Evolutionary conservation across 2,329 filamentous ascomycete species (phyloP).

Genomic region (Clonostachys chloroleuca): DNA sequence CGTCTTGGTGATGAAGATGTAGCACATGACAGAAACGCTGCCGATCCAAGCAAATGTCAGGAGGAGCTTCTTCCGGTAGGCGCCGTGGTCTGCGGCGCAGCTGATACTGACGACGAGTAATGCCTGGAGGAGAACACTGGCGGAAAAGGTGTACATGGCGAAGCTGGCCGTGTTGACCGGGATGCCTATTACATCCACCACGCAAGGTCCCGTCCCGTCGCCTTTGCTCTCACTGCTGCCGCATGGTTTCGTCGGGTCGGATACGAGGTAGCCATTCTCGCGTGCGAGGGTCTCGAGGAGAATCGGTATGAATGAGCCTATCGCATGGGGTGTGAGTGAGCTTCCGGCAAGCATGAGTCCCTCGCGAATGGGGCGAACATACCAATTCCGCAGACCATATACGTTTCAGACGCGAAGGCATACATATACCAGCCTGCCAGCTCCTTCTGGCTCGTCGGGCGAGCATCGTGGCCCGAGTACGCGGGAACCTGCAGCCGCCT

Average conservation of each 20-base stretch:
- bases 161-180: constrained; percentile 96
- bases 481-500: constrained; percentile 27
- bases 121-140: constrained; percentile 85
- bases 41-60: constrained; percentile 81
- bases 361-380: constrained; percentile 20
- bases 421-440: constrained; percentile 94
- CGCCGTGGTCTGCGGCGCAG: constrained; percentile 90
- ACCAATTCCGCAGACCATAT: constrained; percentile 80
- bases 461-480: constrained; percentile 80
- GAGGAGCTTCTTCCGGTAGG: constrained; percentile 83
- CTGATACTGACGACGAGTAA: constrained; percentile 94
- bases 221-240: constrained; percentile 54
- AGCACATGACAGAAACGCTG: constrained; percentile 80
- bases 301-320: constrained; percentile 92
- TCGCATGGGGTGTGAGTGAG: not conserved
- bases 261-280: constrained; percentile 83
- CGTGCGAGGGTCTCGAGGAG: constrained; percentile 89
- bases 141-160: constrained; percentile 96
- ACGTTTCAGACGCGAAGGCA: constrained; percentile 93
- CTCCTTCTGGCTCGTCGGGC: constrained; percentile 85
- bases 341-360: no score
- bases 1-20: constrained; percentile 70
- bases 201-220: constrained; percentile 62
- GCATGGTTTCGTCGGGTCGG: constrained; percentile 73
- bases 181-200: constrained; percentile 75